Conservation (phyloP, 306 rosid species). For the Inga oerstediana region DNA sequence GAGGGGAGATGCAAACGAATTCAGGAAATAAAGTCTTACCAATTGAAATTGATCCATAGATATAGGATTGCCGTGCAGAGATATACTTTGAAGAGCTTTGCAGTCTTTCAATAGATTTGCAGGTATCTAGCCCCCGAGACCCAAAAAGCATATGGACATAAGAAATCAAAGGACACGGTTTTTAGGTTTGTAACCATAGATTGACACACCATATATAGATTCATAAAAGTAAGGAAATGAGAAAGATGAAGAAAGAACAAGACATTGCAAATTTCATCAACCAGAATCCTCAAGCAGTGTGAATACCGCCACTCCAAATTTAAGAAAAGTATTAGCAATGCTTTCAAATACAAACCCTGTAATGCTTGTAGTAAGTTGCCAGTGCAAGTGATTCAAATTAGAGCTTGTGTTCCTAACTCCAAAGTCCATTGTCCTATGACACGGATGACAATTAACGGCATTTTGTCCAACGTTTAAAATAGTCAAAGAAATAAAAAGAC, state of each 20-base stretch:
- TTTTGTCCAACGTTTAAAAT: conserved; percentile 5
- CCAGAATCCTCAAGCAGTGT: background rate
- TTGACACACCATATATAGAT: background rate
- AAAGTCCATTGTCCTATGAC: background rate
- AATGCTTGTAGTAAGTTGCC: background rate
- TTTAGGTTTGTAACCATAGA: background rate
- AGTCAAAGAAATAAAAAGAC: background rate
- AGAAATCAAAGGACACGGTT: conserved; percentile 13
- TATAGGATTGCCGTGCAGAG: conserved; percentile 93
- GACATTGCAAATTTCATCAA: conserved; percentile 9
- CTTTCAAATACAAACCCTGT: conserved; percentile 8
- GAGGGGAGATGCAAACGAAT: background rate
- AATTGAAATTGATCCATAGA: conserved; percentile 97
- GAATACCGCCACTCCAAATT: conserved; percentile 5
- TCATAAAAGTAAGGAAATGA: background rate
- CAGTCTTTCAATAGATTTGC: conserved; percentile 79
- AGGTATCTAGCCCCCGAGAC: conserved; percentile 65
- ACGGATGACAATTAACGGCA: background rate
- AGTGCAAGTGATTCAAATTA: background rate
- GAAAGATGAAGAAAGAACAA: background rate
- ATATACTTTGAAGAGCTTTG: conserved; percentile 83
- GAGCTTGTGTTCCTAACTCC: background rate
- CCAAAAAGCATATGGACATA: conserved; percentile 2
- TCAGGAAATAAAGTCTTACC: conserved; percentile 39
- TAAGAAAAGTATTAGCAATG: background rate